Conservation (phyloP, 1,139 yeast species). For the Candida sp. region DNA sequence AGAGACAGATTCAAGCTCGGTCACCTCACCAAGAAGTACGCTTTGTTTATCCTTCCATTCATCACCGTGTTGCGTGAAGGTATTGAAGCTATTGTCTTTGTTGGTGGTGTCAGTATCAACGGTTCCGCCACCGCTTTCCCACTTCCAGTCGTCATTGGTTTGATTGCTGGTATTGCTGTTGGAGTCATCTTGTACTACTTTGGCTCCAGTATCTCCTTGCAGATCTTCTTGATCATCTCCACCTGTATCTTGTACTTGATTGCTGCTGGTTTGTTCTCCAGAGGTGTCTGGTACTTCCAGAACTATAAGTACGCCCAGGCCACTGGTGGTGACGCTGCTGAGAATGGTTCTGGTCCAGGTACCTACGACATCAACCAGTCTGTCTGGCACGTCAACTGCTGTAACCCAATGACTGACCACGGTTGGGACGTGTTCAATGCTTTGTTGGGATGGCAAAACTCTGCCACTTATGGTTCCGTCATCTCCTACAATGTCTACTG, state of each 20-base stretch:
- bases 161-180: conserved; percentile 67
- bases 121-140: no score
- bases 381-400: conserved; percentile 96
- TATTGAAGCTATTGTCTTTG: conserved; percentile 83
- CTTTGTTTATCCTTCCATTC: conserved; percentile 76
- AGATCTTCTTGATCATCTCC: conserved; percentile 77
- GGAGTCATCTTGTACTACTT: conserved; percentile 89
- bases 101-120: no score
- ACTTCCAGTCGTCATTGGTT: conserved; percentile 76
- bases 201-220: conserved; percentile 79
- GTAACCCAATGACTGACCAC: conserved; percentile 86
- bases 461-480: conserved; percentile 87
- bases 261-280: conserved; percentile 86
- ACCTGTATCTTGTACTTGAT: conserved; percentile 85
- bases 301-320: conserved; percentile 59
- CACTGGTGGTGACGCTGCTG: conserved; percentile 92
- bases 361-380: conserved; percentile 76
- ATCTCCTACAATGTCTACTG: conserved; percentile 86
- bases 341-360: conserved; percentile 91
- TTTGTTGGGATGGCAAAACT: conserved; percentile 37
- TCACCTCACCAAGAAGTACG: conserved; percentile 57
- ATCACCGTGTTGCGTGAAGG: conserved; percentile 87
- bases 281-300: conserved; percentile 91
- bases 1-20: conserved; percentile 37
- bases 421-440: conserved; percentile 93